Conservation (phyloP, 2,329 filamentous ascomycete species). For the Tolypocladium pustulatum region DNA sequence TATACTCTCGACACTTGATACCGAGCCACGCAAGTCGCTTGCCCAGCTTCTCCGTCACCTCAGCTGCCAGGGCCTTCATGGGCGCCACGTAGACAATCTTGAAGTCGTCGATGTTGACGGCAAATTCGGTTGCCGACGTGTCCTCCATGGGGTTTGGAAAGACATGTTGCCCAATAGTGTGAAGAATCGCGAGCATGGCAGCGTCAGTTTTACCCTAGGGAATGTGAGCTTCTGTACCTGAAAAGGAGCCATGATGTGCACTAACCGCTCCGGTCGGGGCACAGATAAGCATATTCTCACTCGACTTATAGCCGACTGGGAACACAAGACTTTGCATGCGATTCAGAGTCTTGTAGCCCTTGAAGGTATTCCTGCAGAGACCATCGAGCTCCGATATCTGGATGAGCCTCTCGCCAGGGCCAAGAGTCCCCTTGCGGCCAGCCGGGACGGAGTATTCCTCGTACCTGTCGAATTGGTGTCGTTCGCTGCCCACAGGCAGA, state of each 20-base stretch:
- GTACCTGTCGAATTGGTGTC: constrained; percentile 64
- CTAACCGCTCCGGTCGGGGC: constrained; percentile 82
- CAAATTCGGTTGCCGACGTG: constrained; percentile 64
- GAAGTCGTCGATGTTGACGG: constrained; percentile 77
- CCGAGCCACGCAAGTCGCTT: constrained; percentile 90
- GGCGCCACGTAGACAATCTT: constrained; percentile 98
- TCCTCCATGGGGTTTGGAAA: constrained; percentile 70
- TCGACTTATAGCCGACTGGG: constrained; percentile 88
- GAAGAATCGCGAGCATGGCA: constrained; percentile 91
- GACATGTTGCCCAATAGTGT: constrained; percentile 79
- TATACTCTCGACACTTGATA: constrained; percentile 84
- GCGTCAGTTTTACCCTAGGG: constrained; percentile 85
- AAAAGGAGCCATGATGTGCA: constrained; percentile 6
- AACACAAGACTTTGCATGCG: constrained; percentile 98
- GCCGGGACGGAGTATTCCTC: constrained; percentile 87
- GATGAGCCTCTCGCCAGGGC: constrained; percentile 63
- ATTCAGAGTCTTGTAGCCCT: constrained; percentile 85
- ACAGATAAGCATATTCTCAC: constrained; percentile 97
- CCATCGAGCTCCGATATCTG: constrained; percentile 77
- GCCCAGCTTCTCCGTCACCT: constrained; percentile 89
- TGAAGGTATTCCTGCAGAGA: constrained; percentile 83
- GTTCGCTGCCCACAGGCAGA: constrained; percentile 65
- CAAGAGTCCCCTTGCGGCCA: constrained; percentile 63
- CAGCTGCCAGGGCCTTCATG: constrained; percentile 96
- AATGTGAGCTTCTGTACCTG: background rate